These are phyloP conservation scores for Brassica juncea DNA, from an alignment of 345 rosid genomes.

Conservation along the genomic window DNA sequence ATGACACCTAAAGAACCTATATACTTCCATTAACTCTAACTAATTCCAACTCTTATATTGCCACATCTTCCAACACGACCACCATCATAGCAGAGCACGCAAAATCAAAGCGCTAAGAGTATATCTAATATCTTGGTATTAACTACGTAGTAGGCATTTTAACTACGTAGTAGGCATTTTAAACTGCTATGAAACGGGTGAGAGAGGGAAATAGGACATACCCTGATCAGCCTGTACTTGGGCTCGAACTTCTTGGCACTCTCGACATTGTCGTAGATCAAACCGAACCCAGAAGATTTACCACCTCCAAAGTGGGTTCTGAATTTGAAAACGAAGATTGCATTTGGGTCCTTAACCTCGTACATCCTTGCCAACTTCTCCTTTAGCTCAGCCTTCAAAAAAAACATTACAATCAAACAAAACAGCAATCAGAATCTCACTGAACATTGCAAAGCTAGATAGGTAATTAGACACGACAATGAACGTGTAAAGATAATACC, in stretches of 20 bases:
- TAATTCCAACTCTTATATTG: neutral
- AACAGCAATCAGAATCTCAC: neutral
- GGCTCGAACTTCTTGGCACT: conserved; percentile 94
- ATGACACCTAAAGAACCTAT: neutral
- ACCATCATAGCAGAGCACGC: neutral
- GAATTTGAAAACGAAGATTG: conserved; percentile 92
- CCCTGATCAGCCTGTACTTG: conserved; percentile 96
- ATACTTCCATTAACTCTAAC: neutral
- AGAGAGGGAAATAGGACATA: conserved; percentile 27
- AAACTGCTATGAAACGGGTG: neutral
- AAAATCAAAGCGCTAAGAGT: neutral
- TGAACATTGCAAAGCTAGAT: neutral
- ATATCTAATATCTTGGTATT: too few relatives aligned
- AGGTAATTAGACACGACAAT: neutral
- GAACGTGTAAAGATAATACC: conserved; percentile 43
- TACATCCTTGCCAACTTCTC: conserved; percentile 81
- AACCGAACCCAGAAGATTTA: conserved; percentile 91
- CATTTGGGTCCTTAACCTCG: conserved; percentile 79
- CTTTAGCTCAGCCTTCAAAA: conserved; percentile 69
- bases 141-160: neutral
- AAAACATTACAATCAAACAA: neutral
- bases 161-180: neutral
- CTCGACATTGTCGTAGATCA: conserved; percentile 89
- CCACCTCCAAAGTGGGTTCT: conserved; percentile 98
- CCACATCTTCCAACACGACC: neutral